phyloP scores from a whole-genome alignment of 2,329 filamentous ascomycete species.

The Cryphonectria parasitica region DNA sequence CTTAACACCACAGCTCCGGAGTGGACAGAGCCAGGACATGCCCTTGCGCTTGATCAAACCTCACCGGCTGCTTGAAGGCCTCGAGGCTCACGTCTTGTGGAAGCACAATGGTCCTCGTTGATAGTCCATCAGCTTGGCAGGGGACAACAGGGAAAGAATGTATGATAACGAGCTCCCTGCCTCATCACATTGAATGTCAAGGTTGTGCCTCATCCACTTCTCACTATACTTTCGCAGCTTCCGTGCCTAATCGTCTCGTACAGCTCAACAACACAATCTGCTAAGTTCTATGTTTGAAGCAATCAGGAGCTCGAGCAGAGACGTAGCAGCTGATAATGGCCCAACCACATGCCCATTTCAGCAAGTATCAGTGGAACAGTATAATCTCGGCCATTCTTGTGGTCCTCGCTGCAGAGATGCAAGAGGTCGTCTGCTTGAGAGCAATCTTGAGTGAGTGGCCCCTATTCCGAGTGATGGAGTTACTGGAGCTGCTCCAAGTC shows the following conservation, averaged over 20 bases:
- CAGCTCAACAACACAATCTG: not conserved
- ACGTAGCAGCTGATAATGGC: not conserved
- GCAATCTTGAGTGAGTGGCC: no score
- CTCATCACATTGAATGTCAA: no score
- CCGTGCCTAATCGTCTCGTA: not conserved
- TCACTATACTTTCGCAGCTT: not conserved
- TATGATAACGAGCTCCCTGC: no score
- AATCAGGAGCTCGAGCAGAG: not conserved
- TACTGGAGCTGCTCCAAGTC: no score
- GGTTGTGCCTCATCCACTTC: not conserved
- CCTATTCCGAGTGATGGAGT: no score
- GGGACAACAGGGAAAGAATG: not conserved
- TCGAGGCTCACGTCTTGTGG: not conserved
- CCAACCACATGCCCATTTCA: not conserved
- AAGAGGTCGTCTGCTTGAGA: no score
- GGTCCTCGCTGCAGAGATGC: no score
- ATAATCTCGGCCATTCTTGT: no score
- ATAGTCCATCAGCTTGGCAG: not conserved
- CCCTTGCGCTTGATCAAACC: not conserved
- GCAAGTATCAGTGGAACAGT: not conserved
- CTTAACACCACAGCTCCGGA: not conserved
- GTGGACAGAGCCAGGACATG: not conserved
- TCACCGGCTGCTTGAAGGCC: not conserved
- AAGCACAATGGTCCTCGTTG: not conserved
- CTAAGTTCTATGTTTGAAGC: not conserved